A percentile compares a stretch with the other conserved stretches of the same genome.
Evolutionary conservation across 1,139 yeast species (phyloP).

Genomic region (Yamadazyma dushanensis): DNA sequence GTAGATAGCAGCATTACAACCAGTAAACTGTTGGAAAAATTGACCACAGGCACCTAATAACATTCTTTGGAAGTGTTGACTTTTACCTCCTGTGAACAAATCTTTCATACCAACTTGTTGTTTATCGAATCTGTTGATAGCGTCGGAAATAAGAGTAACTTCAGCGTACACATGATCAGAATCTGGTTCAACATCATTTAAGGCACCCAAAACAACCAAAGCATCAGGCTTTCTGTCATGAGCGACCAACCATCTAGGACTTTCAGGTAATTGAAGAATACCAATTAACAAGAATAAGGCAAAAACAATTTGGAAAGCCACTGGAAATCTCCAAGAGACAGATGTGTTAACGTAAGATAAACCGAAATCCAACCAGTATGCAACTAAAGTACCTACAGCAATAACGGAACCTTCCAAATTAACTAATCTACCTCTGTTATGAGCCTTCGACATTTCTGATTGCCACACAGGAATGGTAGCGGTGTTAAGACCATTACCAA

Average conservation of each 20-base stretch:
- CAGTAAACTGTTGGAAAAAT: constrained; percentile 53
- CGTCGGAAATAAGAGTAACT: constrained; percentile 37
- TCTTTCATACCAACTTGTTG: constrained; percentile 44
- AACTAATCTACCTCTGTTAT: constrained; percentile 53
- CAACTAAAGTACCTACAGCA: constrained; percentile 41
- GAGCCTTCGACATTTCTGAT: constrained; percentile 35
- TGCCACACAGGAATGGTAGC: constrained; percentile 43
- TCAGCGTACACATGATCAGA: constrained; percentile 48
- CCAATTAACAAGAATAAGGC: constrained; percentile 19
- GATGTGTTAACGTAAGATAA: constrained; percentile 47
- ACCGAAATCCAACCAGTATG: constrained; percentile 55
- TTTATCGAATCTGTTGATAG: constrained; percentile 38
- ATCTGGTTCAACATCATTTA: constrained; percentile 33
- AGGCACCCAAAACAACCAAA: constrained; percentile 34
- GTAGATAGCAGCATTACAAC: constrained; percentile 66
- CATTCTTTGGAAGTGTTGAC: constrained; percentile 54
- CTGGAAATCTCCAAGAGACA: constrained; percentile 35
- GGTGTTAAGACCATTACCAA: constrained; percentile 35
- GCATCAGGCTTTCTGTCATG: constrained; percentile 53
- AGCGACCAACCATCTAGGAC: constrained; percentile 43
- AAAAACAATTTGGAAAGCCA: constrained; percentile 24
- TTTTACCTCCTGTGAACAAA: constrained; percentile 55
- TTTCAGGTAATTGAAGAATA: constrained; percentile 23
- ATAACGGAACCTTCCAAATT: constrained; percentile 68
- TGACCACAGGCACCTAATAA: constrained; percentile 54